Conservation (phyloP, 1,284 basidiomycete species). For the Moesziomyces sp. region DNA sequence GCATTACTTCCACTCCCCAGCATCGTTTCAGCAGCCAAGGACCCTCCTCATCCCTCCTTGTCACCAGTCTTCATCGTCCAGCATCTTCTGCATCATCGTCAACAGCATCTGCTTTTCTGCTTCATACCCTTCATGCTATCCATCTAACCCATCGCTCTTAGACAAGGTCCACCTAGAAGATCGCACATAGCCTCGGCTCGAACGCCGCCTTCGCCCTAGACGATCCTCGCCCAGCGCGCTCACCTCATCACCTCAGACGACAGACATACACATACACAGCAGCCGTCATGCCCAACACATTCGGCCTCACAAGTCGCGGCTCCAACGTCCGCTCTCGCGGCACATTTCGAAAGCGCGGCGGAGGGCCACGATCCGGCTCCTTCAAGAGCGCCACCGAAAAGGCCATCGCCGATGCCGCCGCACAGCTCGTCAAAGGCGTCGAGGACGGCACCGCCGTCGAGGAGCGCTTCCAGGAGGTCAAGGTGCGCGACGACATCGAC, state of each 20-base stretch:
- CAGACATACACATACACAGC: neutral
- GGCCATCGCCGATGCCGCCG: constrained; percentile 47
- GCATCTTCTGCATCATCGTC: constrained; percentile 6
- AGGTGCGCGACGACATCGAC: constrained; percentile 83
- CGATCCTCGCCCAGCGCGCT: neutral
- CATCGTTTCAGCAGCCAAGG: neutral
- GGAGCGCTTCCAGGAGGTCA: constrained; percentile 64
- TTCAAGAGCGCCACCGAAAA: constrained; percentile 47
- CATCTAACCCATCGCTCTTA: neutral
- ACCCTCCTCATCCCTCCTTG: neutral
- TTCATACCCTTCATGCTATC: constrained; percentile 4
- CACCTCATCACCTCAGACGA: neutral
- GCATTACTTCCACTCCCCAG: neutral
- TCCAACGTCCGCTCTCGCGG: constrained; percentile 42
- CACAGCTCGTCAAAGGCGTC: constrained; percentile 51
- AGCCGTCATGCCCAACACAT: constrained; percentile 38
- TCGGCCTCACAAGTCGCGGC: constrained; percentile 47
- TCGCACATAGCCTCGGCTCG: too few species aligned
- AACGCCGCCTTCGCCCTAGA: neutral
- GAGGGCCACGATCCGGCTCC: constrained; percentile 34
- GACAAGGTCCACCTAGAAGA: neutral
- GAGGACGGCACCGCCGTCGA: constrained; percentile 62
- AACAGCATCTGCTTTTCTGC: neutral
- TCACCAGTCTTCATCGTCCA: neutral
- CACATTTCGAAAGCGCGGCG: constrained; percentile 46